Evolutionary conservation across 2,329 filamentous ascomycete species (phyloP).

Genomic region (Diaporthe sp.): DNA sequence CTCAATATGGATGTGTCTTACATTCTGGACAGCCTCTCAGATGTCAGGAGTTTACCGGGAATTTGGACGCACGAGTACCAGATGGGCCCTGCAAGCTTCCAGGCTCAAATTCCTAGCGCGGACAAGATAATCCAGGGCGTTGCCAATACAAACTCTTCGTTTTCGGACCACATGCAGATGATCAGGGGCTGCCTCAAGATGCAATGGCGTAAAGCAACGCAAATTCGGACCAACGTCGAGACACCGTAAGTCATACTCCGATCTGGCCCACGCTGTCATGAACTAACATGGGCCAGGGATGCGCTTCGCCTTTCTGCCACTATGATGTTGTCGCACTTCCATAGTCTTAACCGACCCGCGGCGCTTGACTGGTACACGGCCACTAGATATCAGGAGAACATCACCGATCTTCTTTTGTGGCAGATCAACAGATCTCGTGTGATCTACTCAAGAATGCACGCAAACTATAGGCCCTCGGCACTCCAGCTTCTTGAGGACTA

Average conservation of each 20-base stretch:
- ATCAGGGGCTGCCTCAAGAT: not conserved
- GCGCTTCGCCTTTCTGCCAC: not conserved
- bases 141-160: not conserved
- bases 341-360: not conserved
- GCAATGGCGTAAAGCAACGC: not conserved
- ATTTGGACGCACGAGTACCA: not conserved
- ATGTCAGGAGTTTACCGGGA: not conserved
- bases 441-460: not conserved
- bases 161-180: not conserved
- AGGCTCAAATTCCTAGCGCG: not conserved
- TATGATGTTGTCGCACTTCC: not conserved
- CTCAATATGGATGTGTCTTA: not conserved
- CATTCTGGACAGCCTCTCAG: not conserved
- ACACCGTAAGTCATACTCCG: not conserved
- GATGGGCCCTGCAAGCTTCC: not conserved
- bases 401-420: not conserved
- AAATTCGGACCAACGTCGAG: not conserved
- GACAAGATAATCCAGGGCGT: not conserved
- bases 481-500: not conserved
- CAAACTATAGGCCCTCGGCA: not conserved
- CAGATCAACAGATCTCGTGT: not conserved
- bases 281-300: not conserved
- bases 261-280: not conserved
- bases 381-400: not conserved
- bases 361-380: not conserved